Evolutionary conservation across 306 rosid genomes (phyloP).

Genomic region (Crotalaria pallida): DNA sequence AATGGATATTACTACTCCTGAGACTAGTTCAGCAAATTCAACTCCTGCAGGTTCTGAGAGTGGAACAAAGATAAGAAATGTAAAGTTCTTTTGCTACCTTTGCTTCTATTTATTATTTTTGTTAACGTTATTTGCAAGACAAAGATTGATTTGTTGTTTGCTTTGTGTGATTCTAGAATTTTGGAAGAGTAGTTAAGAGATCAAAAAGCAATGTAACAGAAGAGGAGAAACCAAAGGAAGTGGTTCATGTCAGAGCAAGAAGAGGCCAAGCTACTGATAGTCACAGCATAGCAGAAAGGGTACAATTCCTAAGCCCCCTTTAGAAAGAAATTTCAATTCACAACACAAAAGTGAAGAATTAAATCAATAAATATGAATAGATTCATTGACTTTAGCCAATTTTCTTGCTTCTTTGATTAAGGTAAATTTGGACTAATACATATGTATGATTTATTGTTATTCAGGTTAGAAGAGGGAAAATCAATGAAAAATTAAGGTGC

Average conservation of each 20-base stretch:
- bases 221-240: conserved; percentile 66
- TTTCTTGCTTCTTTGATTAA: neutral
- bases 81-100: conserved; percentile 11
- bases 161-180: conserved; percentile 37
- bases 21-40: conserved; percentile 59
- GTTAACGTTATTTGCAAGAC: neutral
- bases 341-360: neutral
- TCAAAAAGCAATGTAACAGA: conserved; percentile 41
- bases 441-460: conserved; percentile 5
- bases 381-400: neutral
- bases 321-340: neutral
- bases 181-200: conserved; percentile 70
- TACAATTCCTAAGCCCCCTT: conserved; percentile 22
- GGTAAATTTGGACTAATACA: neutral
- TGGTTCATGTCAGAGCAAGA: conserved; percentile 96
- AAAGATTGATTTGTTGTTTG: neutral
- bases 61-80: conserved; percentile 44
- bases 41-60: conserved; percentile 57
- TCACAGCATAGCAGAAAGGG: conserved; percentile 99
- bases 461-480: conserved; percentile 95
- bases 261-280: conserved; percentile 99
- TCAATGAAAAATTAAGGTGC: conserved; percentile 83
- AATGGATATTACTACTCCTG: conserved; percentile 35
- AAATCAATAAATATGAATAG: neutral
- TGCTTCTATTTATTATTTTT: neutral